A percentile compares a stretch with the other conserved stretches of the same genome.
Conservation (phyloP, 345 rosid species). For the Gossypium ekmanianum region DNA sequence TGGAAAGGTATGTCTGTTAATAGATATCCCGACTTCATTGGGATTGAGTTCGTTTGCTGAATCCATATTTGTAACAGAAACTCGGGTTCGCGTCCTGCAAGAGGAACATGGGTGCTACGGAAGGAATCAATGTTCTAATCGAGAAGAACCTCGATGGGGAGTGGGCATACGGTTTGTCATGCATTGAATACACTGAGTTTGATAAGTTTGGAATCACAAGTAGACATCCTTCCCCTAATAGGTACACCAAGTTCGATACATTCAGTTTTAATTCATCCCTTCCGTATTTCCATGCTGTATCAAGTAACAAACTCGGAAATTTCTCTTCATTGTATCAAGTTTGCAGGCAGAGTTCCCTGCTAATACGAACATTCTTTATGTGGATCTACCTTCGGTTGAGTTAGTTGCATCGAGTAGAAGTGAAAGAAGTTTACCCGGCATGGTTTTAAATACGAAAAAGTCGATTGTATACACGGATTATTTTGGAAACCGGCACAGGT, state of each 20-base stretch:
- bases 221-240: constrained; percentile 32
- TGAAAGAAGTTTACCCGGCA: constrained; percentile 72
- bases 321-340: constrained; percentile 37
- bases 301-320: not conserved
- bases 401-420: constrained; percentile 55
- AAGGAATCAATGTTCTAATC: constrained; percentile 78
- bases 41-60: not conserved
- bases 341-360: constrained; percentile 81
- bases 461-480: constrained; percentile 54
- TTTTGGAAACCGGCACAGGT: constrained; percentile 70
- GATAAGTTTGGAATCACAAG: constrained; percentile 64
- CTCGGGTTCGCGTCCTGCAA: constrained; percentile 90
- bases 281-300: not conserved
- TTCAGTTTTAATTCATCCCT: not conserved
- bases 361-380: constrained; percentile 86
- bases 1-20: constrained; percentile 50
- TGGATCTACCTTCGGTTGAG: constrained; percentile 69
- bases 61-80: constrained; percentile 47
- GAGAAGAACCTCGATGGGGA: constrained; percentile 76
- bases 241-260: constrained; percentile 29
- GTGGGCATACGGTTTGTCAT: constrained; percentile 93
- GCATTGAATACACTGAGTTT: constrained; percentile 90
- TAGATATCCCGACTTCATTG: not conserved
- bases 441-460: constrained; percentile 77
- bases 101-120: constrained; percentile 74